phyloP scores from a whole-genome alignment of 208 protist genomes.

The Acanthamoeba sp. region DNA sequence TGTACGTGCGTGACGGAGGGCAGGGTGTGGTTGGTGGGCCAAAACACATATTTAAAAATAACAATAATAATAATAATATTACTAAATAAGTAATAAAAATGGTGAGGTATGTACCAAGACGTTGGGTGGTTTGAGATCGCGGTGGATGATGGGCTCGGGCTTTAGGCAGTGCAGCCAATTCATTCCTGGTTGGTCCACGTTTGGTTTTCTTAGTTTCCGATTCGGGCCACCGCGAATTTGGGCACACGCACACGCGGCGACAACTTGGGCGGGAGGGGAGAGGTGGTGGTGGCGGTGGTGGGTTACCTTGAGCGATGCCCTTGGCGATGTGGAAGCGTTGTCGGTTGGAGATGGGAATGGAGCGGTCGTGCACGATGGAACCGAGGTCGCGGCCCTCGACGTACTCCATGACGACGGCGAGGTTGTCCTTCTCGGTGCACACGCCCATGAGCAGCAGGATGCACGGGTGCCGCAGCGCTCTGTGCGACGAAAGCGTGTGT shows the following conservation, averaged over 20 bases:
- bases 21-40: too few relatives aligned
- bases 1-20: background rate
- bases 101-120: background rate
- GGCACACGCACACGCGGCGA: background rate
- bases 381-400: constrained; percentile 44
- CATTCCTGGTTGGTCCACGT: constrained; percentile 11
- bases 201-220: too few relatives aligned
- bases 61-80: too few relatives aligned
- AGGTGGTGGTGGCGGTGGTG: background rate
- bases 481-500: background rate
- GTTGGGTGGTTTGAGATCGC: constrained; percentile 60
- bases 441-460: constrained; percentile 56
- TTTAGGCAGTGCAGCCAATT: constrained; percentile 68
- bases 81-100: too few relatives aligned
- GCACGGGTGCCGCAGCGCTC: constrained; percentile 37
- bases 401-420: constrained; percentile 69
- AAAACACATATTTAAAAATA: too few relatives aligned
- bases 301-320: constrained; percentile 27
- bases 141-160: constrained; percentile 67
- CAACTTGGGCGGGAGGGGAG: background rate
- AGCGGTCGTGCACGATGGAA: constrained; percentile 31
- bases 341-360: background rate
- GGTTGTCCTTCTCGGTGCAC: constrained; percentile 62
- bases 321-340: constrained; percentile 45
- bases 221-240: background rate